Percentiles rank a stretch among this genome's conserved stretches.
These are phyloP conservation scores for Beauveria rudraprayagi DNA, from an alignment of 2,329 filamentous ascomycete genomes.

Conservation along the genomic window DNA sequence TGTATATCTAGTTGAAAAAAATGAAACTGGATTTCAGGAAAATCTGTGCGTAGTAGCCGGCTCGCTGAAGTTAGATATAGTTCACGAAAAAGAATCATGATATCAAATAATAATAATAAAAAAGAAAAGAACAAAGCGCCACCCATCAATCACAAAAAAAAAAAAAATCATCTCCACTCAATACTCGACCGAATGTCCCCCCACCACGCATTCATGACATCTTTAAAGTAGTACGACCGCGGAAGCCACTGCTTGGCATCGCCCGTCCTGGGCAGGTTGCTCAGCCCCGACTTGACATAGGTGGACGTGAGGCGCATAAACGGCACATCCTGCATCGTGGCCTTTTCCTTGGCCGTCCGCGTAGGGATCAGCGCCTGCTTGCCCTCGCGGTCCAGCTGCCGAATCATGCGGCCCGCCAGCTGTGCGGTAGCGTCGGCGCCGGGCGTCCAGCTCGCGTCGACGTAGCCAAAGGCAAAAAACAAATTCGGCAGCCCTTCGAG, in stretches of 20 bases:
- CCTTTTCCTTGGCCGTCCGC: neutral
- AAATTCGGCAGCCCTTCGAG: slow-evolving; percentile 55
- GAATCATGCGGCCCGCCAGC: slow-evolving; percentile 42
- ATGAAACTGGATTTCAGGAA: no score
- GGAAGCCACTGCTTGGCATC: slow-evolving; percentile 9
- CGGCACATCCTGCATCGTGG: neutral
- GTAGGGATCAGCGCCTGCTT: slow-evolving; percentile 17
- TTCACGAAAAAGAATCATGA: no score
- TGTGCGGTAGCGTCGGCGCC: slow-evolving; percentile 47
- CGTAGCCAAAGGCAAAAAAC: slow-evolving; percentile 52
- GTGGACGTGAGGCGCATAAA: slow-evolving; percentile 3
- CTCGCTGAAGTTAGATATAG: no score
- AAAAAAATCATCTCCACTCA: neutral
- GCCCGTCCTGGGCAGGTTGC: slow-evolving; percentile 1
- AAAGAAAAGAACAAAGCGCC: neutral
- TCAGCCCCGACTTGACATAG: neutral
- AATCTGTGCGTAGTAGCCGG: no score
- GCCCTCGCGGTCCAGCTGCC: slow-evolving; percentile 37
- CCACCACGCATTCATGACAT: slow-evolving; percentile 1
- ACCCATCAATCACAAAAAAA: neutral
- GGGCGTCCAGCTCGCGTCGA: slow-evolving; percentile 53
- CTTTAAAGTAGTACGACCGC: neutral
- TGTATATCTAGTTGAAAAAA: no score
- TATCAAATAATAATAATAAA: no score
- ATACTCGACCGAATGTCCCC: slow-evolving; percentile 6